A percentile compares a stretch with the other conserved stretches of the same genome.
These are phyloP conservation scores for Phellopilus nigrolimitatus DNA, from an alignment of 1,284 basidiomycete genomes.

Conservation along the genomic window DNA sequence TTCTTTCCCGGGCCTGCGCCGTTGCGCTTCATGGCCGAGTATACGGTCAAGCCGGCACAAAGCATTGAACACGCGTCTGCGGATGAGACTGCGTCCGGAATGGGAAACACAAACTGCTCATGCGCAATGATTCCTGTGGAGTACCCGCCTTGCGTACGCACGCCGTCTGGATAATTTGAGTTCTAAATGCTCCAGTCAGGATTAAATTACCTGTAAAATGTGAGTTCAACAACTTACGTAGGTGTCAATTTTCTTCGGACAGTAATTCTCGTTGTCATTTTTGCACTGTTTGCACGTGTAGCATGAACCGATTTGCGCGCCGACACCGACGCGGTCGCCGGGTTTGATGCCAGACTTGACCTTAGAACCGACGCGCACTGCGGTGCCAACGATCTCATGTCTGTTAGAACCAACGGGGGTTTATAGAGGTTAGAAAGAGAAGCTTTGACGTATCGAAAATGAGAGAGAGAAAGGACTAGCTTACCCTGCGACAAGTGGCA, in stretches of 20 bases:
- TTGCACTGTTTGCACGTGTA: slow-evolving; percentile 50
- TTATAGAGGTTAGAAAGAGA: too few relatives aligned
- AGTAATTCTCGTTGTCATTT: slow-evolving; percentile 51
- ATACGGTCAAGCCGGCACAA: slow-evolving; percentile 65
- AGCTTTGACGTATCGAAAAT: background rate
- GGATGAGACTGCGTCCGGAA: slow-evolving; percentile 55
- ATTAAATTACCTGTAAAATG: background rate
- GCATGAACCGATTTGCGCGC: slow-evolving; percentile 54
- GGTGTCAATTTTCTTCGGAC: slow-evolving; percentile 30
- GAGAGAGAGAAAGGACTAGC: background rate
- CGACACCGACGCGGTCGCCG: slow-evolving; percentile 64
- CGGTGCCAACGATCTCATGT: slow-evolving; percentile 61
- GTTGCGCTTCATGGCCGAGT: slow-evolving; percentile 58
- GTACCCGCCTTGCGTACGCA: slow-evolving; percentile 57
- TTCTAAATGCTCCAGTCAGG: slow-evolving; percentile 28
- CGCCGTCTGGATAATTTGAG: slow-evolving; percentile 47
- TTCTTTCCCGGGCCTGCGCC: slow-evolving; percentile 59
- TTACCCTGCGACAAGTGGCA: slow-evolving; percentile 31
- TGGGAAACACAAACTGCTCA: too few relatives aligned
- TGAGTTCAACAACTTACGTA: slow-evolving; percentile 27
- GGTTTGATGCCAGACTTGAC: slow-evolving; percentile 54
- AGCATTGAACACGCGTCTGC: slow-evolving; percentile 50
- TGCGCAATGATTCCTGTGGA: slow-evolving; percentile 61
- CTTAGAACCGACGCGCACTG: slow-evolving; percentile 47
- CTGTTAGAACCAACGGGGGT: slow-evolving; percentile 21